Percentiles rank a stretch among this genome's conserved stretches.
phyloP scores from a whole-genome alignment of 2,329 filamentous ascomycete species.

The Botrytis porri region DNA sequence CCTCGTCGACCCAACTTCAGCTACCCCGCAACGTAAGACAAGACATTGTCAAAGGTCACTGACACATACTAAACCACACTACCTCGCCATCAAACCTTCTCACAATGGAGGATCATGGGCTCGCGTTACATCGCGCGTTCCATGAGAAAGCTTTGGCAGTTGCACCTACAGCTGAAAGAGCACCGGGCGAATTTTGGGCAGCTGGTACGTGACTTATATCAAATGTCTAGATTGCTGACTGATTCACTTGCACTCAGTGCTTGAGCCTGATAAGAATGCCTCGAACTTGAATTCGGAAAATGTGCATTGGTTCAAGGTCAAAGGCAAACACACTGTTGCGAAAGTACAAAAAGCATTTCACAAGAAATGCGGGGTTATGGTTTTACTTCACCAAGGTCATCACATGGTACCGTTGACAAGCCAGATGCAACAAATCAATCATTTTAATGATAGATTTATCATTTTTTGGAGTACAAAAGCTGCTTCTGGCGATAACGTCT shows the following conservation, averaged over 20 bases:
- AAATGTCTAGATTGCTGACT: neutral
- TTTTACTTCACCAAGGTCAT: conserved; percentile 10
- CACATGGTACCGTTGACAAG: neutral
- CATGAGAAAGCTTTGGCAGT: conserved; percentile 4
- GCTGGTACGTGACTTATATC: neutral
- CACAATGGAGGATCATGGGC: conserved; percentile 8
- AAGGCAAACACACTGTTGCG: conserved; percentile 18
- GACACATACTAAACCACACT: neutral
- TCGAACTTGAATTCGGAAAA: neutral
- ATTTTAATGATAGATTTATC: conserved; percentile 14
- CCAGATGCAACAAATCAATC: conserved; percentile 9
- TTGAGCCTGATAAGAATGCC: neutral
- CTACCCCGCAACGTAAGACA: neutral
- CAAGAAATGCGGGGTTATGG: neutral
- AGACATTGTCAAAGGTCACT: too few species aligned
- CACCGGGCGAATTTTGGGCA: conserved; percentile 8
- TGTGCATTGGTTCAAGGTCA: conserved; percentile 20
- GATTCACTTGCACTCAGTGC: neutral
- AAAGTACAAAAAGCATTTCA: conserved; percentile 13
- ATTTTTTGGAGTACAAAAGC: conserved; percentile 9
- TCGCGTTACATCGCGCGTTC: neutral
- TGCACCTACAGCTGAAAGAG: neutral
- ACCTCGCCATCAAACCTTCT: neutral
- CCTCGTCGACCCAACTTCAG: neutral
- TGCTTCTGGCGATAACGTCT: neutral